Evolutionary conservation across 2,329 filamentous ascomycete species (phyloP).

Genomic region (Alternaria burnsii): DNA sequence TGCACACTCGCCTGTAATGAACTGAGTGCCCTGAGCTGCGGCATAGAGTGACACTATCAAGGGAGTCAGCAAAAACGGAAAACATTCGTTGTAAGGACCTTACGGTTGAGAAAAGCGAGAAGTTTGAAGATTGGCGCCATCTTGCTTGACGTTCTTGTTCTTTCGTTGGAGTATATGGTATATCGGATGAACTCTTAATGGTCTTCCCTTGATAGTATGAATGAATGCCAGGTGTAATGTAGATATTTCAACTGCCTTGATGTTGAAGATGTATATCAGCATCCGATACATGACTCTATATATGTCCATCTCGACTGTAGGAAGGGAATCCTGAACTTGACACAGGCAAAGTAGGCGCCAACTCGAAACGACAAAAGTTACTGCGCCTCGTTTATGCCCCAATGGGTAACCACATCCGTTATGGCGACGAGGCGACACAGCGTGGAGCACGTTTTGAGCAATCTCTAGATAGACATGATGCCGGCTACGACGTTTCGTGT

Average conservation of each 20-base stretch:
- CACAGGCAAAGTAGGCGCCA: conserved; percentile 19
- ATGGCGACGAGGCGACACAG: conserved; percentile 19
- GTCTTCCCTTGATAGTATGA: conserved; percentile 32
- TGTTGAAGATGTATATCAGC: conserved; percentile 8
- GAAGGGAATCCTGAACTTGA: neutral
- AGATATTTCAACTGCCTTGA: neutral
- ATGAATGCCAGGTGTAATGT: conserved; percentile 4
- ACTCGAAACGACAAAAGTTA: conserved; percentile 32
- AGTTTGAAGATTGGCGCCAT: conserved; percentile 44
- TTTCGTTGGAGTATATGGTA: neutral
- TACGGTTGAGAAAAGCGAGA: conserved; percentile 36
- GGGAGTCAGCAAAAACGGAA: conserved; percentile 2
- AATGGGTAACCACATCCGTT: conserved; percentile 19
- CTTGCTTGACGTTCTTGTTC: neutral
- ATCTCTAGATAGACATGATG: conserved; percentile 6
- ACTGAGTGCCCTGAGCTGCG: conserved; percentile 40
- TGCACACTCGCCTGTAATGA: conserved; percentile 41
- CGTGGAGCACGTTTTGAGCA: conserved; percentile 3
- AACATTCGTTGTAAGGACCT: neutral
- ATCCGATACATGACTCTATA: conserved; percentile 24
- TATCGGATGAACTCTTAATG: neutral
- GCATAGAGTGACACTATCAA: conserved; percentile 35
- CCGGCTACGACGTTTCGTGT: conserved; percentile 25
- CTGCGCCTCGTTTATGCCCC: conserved; percentile 22
- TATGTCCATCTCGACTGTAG: conserved; percentile 1